Conservation (phyloP, 2,329 filamentous ascomycete species). For the Cladosporium sp. region DNA sequence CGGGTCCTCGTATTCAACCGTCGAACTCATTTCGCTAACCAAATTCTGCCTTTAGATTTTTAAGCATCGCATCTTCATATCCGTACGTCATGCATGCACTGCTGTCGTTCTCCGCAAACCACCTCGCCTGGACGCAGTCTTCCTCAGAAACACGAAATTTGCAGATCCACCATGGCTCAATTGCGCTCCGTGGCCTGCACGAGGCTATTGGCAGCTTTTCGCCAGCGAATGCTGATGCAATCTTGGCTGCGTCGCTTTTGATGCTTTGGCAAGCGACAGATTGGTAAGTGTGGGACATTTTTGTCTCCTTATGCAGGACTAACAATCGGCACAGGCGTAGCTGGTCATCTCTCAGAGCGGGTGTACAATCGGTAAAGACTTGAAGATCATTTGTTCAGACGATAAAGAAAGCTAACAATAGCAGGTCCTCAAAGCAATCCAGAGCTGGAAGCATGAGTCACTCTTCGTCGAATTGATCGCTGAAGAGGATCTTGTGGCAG, state of each 20-base stretch:
- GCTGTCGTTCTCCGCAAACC: conserved; percentile 88
- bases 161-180: conserved; percentile 81
- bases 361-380: conserved; percentile 73
- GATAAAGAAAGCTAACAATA: conserved; percentile 22
- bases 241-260: conserved; percentile 84
- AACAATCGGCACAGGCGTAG: conserved; percentile 60
- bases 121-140: conserved; percentile 83
- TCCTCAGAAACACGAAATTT: conserved; percentile 82
- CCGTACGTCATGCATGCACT: conserved; percentile 92
- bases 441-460: conserved; percentile 81
- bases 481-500: conserved; percentile 54
- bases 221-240: conserved; percentile 80
- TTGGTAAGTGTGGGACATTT: conserved; percentile 64
- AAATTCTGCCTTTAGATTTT: conserved; percentile 55
- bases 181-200: conserved; percentile 81
- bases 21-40: background rate
- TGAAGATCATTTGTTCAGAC: too few relatives aligned
- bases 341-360: conserved; percentile 90
- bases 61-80: conserved; percentile 76
- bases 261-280: conserved; percentile 95
- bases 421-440: conserved; percentile 86
- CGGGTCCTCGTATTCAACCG: conserved; percentile 21
- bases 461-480: conserved; percentile 78
- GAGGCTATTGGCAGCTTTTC: conserved; percentile 83
- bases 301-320: conserved; percentile 7